Conservation (phyloP, 495 filamentous ascomycete genomes). For the Aspergillus affinis region DNA sequence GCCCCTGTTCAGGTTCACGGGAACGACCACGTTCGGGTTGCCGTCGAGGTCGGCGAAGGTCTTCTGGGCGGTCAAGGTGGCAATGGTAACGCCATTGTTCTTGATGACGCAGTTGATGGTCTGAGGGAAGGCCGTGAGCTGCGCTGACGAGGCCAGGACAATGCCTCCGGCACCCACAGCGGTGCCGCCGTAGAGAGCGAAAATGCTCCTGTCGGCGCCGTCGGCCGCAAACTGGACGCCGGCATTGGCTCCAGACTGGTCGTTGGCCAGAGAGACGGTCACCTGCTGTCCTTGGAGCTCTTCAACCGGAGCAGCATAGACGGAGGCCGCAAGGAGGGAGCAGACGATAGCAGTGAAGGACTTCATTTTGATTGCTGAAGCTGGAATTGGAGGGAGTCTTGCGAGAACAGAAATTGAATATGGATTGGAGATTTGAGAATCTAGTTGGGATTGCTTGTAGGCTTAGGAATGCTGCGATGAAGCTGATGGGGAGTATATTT, state of each 20-base stretch:
- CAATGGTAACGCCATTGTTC: constrained; percentile 15
- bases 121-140: constrained; percentile 21
- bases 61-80: constrained; percentile 18
- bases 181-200: constrained; percentile 21
- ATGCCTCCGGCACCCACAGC: constrained; percentile 19
- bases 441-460: background rate
- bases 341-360: constrained; percentile 12
- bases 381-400: background rate
- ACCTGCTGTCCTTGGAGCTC: constrained; percentile 15
- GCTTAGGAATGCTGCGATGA: background rate
- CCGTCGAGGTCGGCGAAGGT: constrained; percentile 26
- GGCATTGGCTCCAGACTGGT: constrained; percentile 24
- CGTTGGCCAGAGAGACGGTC: constrained; percentile 26
- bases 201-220: constrained; percentile 14
- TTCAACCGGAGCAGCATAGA: constrained; percentile 18
- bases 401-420: background rate
- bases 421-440: background rate
- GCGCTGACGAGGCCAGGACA: constrained; percentile 20
- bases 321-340: constrained; percentile 19
- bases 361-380: constrained; percentile 24
- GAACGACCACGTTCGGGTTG: constrained; percentile 15
- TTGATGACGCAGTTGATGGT: constrained; percentile 20
- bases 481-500: background rate
- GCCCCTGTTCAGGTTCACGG: constrained; percentile 20
- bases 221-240: constrained; percentile 19